Evolutionary conservation across 208 protist genomes (phyloP), one percentile per base, ranked within the genome.

Genomic region (Crithidia fasciculata): DNA sequence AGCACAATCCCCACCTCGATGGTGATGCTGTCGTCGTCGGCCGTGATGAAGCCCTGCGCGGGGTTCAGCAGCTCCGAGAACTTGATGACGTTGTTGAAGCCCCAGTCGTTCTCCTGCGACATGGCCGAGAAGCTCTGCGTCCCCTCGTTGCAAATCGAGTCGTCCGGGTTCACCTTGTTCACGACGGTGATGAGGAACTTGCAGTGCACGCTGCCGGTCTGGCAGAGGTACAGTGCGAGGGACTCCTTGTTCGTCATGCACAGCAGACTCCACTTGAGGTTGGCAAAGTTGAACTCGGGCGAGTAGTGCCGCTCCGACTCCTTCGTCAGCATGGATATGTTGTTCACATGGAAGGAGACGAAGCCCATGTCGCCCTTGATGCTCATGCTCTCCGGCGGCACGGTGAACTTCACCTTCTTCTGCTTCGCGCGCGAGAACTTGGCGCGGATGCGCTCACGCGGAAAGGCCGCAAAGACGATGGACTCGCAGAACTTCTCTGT

Each of bases 81-180:
- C 78, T 92, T 92, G 61, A 94, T 92, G 18, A 97, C 92, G 63
- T 84, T 93, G 81, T 95, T 95, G 81, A 97, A 97, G 36, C 92
- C 92, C 90, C 92, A 97, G 74, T 97, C 92, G 80, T 97, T 97
- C 78, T 97, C 92, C 72, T 93, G 84, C 15, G 90, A 97, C 56
- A 84, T 81, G 68, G 89, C 83, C 4, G 81, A 86, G 78, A 97
- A 97, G 65, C 89, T 89, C 73, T 97, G 92, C 12, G 92, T 97
- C 9, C 92, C 92, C 68, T 97, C 92, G 75, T 95, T 97, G 66
- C 88, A 93, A 56, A 97, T 94, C 53, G 92, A 95, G 80, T 97
- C 90, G 50, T 95, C 88, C 4, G 78, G 74, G 82, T 94, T 93
- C 19, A 74, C 19, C 67, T 92, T 91, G 77, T 97, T 97, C 60